Percentiles rank a stretch among this genome's conserved stretches.
These are phyloP conservation scores for Dalbergia cultrata DNA, from an alignment of 306 rosid species.

Conservation along the genomic window DNA sequence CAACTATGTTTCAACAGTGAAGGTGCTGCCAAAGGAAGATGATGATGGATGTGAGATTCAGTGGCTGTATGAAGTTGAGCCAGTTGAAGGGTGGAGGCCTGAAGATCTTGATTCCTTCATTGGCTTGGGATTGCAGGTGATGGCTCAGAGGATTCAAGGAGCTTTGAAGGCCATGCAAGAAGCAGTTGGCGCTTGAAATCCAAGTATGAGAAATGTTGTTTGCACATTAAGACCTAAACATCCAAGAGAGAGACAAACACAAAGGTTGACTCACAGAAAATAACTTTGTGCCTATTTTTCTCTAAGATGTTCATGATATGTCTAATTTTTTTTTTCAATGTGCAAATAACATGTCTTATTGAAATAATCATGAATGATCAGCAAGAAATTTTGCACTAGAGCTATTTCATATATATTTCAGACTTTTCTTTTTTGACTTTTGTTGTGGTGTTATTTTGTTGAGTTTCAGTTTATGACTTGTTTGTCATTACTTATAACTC, in stretches of 20 bases:
- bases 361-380: background rate
- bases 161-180: slow-evolving; percentile 53
- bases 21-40: slow-evolving; percentile 41
- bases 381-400: background rate
- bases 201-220: background rate
- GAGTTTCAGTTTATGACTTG: background rate
- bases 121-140: slow-evolving; percentile 54
- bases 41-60: slow-evolving; percentile 51
- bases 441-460: background rate
- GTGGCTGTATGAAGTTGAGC: slow-evolving; percentile 72
- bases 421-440: background rate
- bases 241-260: too few species aligned
- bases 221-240: too few species aligned
- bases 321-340: too few species aligned
- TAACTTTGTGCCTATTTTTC: too few species aligned
- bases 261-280: too few species aligned
- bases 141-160: slow-evolving; percentile 63
- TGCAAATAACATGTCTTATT: too few species aligned
- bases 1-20: slow-evolving; percentile 51
- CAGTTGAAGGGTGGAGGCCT: slow-evolving; percentile 61
- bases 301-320: too few species aligned
- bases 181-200: slow-evolving; percentile 14
- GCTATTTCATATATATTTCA: background rate
- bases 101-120: slow-evolving; percentile 56
- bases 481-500: background rate